Evolutionary conservation across 2,329 filamentous ascomycete species (phyloP), one percentile per base, ranked within the genome.

Genomic region (Exophiala mesophila): DNA sequence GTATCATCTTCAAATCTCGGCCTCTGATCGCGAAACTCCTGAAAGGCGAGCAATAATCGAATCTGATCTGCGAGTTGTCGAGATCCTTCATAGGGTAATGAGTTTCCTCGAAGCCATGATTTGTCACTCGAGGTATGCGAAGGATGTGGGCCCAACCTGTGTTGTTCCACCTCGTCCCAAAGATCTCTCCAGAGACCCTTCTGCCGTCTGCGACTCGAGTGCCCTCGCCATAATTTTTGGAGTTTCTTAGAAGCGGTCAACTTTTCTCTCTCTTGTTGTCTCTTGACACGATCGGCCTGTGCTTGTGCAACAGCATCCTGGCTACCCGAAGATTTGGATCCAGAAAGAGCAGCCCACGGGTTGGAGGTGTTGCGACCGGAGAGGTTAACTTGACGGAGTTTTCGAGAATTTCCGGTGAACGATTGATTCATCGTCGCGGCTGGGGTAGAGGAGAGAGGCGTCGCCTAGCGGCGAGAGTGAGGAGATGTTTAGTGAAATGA

Each of bases 301-400:
- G 90, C 90, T 56, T 87, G 81, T 32, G 83, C 85, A 19, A 97
- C 76, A 1, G 89, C 83, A 57, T 83, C 82, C 56, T 87, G 85
- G 4, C 85, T 74, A 13, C 80, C 82, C 8, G 36, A 30, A 1
- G 78, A 73, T 10, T 35, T n/a, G 20, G 13, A 38, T 26, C 35
- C 28, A 8, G 33, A 16, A 76, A 63, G 40, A 64, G 65, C 41
- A 38, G 75, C 81, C 63, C 92, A 94, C 3, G 88, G 87, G 59
- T 95, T 94, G 5, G 44, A 26, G 21, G 73, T 72, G 53, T 78
- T 79, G 55, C 89, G 83, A 50, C 88, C 92, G 54, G 88, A 92
- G 49, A 98, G 82, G 66, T 97, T 96, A 61, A 97, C 88, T 63
- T 96, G 89, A 53, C 92, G 83, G 49, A 84, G 83, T 54, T 86